Base-by-base conservation (phyloP, 768 basidiomycete species). In the Lactifluus hygrophoroides region DNA sequence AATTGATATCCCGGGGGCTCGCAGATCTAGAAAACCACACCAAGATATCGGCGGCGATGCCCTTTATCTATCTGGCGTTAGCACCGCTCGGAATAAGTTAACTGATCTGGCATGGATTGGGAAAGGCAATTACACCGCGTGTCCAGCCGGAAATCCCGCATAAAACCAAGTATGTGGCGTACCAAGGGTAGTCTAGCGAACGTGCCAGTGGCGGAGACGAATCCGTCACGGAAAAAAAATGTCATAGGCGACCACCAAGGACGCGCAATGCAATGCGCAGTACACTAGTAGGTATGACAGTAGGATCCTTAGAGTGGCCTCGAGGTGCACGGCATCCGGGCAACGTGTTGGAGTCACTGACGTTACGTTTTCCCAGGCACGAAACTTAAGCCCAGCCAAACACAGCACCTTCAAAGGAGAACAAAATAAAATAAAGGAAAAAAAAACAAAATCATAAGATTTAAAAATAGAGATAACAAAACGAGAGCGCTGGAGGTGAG, bases 311-410 rank as follows among this genome's bases (percentile, higher is more conserved):
- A n/a, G 13, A 30, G 28, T 17, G 37, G 46, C 55, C 59, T 56
- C 49, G 54, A 56, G 59, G 59, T 34, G 58, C 54, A 60, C 49
- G 43, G 59, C 59, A 56, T 48, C 21, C 42, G 59, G 43, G 37
- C 54, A 60, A 56, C 59, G 49, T 60, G 59, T 51, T 51, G 54
- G 49, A 28, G 5, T 6, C 13, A 47, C 44, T 55, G 53, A 37
- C 58, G 34, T 51, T 48, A 32, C 35, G n/a, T n/a, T 19, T 30
- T 30, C 53, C 53, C 45, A 58, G 58, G 58, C 58, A 59, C 58
- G 7, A n/a, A 11, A 17, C 34, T 40, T 50, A 23, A 27, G 42
- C 32, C 30, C 32, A 1, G 2, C 35, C 49, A 38, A 51, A 60
- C 59, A 60, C 43, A 56, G 59, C 42, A 51, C 17, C 21, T 55